These are phyloP conservation scores for Arxiozyma telluris DNA, from an alignment of 1,139 yeast genomes.

Conservation along the genomic window DNA sequence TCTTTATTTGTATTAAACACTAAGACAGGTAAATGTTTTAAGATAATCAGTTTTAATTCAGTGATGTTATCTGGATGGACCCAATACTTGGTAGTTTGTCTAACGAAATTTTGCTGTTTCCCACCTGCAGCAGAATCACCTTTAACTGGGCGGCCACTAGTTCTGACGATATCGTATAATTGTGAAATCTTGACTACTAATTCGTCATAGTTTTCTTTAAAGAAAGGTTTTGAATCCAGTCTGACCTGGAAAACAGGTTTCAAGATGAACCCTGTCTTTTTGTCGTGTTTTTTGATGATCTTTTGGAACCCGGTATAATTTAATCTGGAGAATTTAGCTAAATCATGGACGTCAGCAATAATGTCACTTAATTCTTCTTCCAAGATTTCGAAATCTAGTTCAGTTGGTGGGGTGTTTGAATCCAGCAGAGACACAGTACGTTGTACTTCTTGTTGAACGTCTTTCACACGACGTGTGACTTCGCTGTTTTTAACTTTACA, in stretches of 20 bases:
- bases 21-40: slow-evolving; percentile 90
- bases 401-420: slow-evolving; percentile 38
- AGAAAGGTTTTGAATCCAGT: slow-evolving; percentile 86
- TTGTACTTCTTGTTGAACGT: slow-evolving; percentile 60
- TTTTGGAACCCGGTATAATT: slow-evolving; percentile 96
- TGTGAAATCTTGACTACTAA: slow-evolving; percentile 83
- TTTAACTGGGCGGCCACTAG: slow-evolving; percentile 86
- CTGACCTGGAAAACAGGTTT: slow-evolving; percentile 91
- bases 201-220: slow-evolving; percentile 86
- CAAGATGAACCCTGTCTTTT: slow-evolving; percentile 71
- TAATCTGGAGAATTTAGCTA: slow-evolving; percentile 84
- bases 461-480: slow-evolving; percentile 72
- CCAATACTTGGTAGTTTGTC: slow-evolving; percentile 98
- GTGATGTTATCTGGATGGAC: slow-evolving; percentile 98
- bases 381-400: slow-evolving; percentile 80
- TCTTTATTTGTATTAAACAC: slow-evolving; percentile 95
- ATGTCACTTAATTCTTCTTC: slow-evolving; percentile 89
- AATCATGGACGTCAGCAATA: slow-evolving; percentile 94
- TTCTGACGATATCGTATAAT: slow-evolving; percentile 84
- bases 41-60: slow-evolving; percentile 83
- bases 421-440: slow-evolving; percentile 48
- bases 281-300: slow-evolving; percentile 92
- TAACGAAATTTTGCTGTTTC: slow-evolving; percentile 90
- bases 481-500: slow-evolving; percentile 82
- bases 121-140: slow-evolving; percentile 98